phyloP scores from a whole-genome alignment of 352 stramenopile species.

The Phytopythium delawarense region DNA sequence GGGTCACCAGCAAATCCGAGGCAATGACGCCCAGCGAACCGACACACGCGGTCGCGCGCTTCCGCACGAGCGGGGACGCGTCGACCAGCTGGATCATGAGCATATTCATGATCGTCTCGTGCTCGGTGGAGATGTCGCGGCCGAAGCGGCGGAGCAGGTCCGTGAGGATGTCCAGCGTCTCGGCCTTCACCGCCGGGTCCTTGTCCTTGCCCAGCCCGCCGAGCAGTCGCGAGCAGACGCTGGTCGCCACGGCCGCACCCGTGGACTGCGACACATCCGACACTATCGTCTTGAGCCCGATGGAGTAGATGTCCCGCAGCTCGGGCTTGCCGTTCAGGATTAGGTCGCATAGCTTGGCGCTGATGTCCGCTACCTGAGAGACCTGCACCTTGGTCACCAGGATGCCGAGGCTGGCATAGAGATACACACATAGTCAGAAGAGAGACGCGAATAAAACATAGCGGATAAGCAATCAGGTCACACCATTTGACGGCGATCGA shows the following conservation, averaged over 20 bases:
- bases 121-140: slow-evolving; percentile 81
- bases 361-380: slow-evolving; percentile 95
- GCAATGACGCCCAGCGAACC: slow-evolving; percentile 94
- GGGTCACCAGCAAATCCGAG: slow-evolving; percentile 92
- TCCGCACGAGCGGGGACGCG: slow-evolving; percentile 89
- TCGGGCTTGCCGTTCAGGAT: slow-evolving; percentile 96
- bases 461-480: neutral
- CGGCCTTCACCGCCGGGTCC: slow-evolving; percentile 84
- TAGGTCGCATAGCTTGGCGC: slow-evolving; percentile 94
- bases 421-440: too few species aligned
- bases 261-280: slow-evolving; percentile 91
- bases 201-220: slow-evolving; percentile 57
- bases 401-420: slow-evolving; percentile 78
- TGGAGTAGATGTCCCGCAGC: slow-evolving; percentile 98
- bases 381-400: slow-evolving; percentile 97
- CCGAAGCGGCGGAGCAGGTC: slow-evolving; percentile 97
- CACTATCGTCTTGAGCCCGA: slow-evolving; percentile 97
- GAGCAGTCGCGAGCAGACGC: slow-evolving; percentile 65
- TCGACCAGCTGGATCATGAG: slow-evolving; percentile 83
- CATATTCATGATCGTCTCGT: slow-evolving; percentile 88
- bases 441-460: too few species aligned
- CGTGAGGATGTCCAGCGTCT: slow-evolving; percentile 96
- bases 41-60: slow-evolving; percentile 94
- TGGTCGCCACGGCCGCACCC: slow-evolving; percentile 79
- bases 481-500: slow-evolving; percentile 89